phyloP scores from a whole-genome alignment of 192 early-diverging fungal genomes.

The Podila verticillata region DNA sequence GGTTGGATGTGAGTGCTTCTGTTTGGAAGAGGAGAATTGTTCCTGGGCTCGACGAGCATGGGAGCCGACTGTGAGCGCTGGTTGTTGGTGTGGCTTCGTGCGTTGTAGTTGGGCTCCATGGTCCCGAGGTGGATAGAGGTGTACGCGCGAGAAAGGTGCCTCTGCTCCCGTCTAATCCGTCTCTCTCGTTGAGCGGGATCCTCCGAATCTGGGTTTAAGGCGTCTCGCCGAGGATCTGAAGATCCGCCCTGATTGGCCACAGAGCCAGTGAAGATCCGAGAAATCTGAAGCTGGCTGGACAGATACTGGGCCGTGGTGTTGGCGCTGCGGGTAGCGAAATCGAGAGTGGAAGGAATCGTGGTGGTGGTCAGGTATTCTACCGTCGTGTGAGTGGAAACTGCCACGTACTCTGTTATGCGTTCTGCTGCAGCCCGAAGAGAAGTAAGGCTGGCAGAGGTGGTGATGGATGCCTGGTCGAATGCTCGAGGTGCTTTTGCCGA shows the following conservation, averaged over 20 bases:
- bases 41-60: neutral
- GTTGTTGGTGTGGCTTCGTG: neutral
- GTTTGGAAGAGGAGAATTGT: too few species aligned
- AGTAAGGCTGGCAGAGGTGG: neutral
- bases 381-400: neutral
- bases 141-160: neutral
- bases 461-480: neutral
- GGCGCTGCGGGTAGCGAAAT: neutral
- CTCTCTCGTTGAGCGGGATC: neutral
- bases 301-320: neutral
- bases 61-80: neutral
- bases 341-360: too few species aligned
- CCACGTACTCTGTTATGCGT: neutral
- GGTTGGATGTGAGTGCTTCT: neutral
- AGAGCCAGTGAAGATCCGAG: neutral
- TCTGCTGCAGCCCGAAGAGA: neutral
- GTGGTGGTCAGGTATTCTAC: neutral
- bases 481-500: neutral
- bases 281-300: neutral
- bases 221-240: neutral
- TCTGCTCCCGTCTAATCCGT: neutral
- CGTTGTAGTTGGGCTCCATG: neutral
- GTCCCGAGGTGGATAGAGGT: neutral
- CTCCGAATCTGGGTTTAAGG: neutral
- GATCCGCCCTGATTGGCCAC: neutral